phyloP scores from a whole-genome alignment of 2,329 filamentous ascomycete species.

The Sporothrix curviconia region DNA sequence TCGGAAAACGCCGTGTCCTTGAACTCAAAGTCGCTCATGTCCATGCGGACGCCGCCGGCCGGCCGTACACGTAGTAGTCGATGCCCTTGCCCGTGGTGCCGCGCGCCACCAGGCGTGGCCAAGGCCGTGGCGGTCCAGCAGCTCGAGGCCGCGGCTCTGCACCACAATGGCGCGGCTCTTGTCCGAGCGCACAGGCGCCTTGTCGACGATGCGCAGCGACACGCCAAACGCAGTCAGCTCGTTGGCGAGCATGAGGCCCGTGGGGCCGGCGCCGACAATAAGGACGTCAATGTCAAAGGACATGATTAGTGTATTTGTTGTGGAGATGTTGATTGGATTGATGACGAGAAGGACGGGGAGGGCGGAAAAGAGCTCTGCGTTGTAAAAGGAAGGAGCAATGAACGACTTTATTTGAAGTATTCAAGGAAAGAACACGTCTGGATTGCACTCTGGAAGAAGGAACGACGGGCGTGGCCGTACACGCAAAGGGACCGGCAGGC shows the following conservation, averaged over 20 bases:
- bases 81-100: slow-evolving; percentile 34
- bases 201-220: slow-evolving; percentile 35
- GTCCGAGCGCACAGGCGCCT: slow-evolving; percentile 26
- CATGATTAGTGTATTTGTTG: neutral
- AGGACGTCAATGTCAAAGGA: slow-evolving; percentile 27
- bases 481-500: neutral
- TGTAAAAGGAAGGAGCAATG: neutral
- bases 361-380: too few relatives aligned
- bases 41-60: slow-evolving; percentile 26
- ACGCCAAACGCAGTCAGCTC: slow-evolving; percentile 27
- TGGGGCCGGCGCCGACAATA: slow-evolving; percentile 40
- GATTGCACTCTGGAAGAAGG: neutral
- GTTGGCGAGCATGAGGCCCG: slow-evolving; percentile 37
- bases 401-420: neutral
- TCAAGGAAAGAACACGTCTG: neutral
- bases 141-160: slow-evolving; percentile 44
- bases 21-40: slow-evolving; percentile 21
- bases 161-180: slow-evolving; percentile 38
- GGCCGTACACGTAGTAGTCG: slow-evolving; percentile 32
- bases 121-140: slow-evolving; percentile 40
- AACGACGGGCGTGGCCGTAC: neutral
- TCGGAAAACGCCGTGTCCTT: slow-evolving; percentile 21
- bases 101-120: slow-evolving; percentile 28
- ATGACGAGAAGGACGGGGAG: neutral
- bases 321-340: neutral